Conservation (phyloP, 1,284 basidiomycete genomes). For the Xanthoconium separans region DNA sequence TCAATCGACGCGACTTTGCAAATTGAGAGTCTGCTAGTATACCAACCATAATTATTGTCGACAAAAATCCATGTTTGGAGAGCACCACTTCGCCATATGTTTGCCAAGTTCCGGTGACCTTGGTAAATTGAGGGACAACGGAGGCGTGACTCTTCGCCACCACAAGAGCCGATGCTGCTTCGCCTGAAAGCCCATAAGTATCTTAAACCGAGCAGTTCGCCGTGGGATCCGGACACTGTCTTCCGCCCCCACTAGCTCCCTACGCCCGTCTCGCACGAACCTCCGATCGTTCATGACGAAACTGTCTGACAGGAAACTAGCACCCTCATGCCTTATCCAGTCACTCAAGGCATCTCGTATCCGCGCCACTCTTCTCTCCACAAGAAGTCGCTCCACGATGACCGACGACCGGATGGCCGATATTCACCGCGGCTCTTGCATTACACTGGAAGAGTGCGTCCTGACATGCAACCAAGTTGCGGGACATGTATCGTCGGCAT, state of each 20-base stretch:
- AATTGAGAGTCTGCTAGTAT: too few relatives aligned
- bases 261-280: neutral
- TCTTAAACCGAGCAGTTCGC: too few relatives aligned
- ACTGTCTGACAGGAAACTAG: neutral
- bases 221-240: neutral
- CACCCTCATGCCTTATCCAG: neutral
- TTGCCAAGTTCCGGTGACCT: too few relatives aligned
- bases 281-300: neutral
- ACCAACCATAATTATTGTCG: too few relatives aligned
- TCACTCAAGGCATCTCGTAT: neutral
- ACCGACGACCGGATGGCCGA: neutral
- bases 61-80: neutral
- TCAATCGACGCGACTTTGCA: neutral
- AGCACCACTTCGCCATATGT: too few relatives aligned
- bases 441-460: too few relatives aligned
- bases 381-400: neutral
- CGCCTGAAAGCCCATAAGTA: neutral
- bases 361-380: neutral
- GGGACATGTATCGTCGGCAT: neutral
- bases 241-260: constrained; percentile 1
- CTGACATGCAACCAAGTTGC: neutral
- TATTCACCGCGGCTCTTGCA: too few relatives aligned
- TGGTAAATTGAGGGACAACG: neutral
- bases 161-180: neutral
- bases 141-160: neutral